Evolutionary conservation across 352 stramenopile genomes (phyloP).

Genomic region (Phytophthora palmivora): DNA sequence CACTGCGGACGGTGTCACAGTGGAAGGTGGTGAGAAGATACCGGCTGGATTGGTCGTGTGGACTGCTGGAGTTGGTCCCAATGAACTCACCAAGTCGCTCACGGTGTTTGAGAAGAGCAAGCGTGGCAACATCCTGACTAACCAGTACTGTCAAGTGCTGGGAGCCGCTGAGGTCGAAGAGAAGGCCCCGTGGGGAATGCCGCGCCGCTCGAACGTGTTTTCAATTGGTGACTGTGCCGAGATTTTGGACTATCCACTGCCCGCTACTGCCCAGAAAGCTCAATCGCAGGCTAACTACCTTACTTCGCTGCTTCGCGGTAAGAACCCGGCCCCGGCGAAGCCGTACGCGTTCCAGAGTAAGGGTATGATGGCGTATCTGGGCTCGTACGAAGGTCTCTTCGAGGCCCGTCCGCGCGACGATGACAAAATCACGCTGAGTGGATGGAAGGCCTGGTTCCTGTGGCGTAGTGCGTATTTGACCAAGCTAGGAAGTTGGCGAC

Average conservation of each 20-base stretch:
- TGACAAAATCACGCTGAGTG: constrained; percentile 72
- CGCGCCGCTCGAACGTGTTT: constrained; percentile 89
- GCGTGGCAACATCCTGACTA: constrained; percentile 83
- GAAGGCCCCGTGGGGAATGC: constrained; percentile 66
- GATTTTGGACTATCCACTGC: constrained; percentile 86
- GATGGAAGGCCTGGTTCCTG: constrained; percentile 91
- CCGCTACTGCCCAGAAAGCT: constrained; percentile 93
- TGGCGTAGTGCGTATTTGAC: constrained; percentile 97
- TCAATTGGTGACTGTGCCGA: constrained; percentile 96
- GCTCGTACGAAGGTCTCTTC: constrained; percentile 94
- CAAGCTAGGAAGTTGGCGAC: constrained; percentile 93
- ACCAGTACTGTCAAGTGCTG: too few relatives aligned
- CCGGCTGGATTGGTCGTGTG: constrained; percentile 75
- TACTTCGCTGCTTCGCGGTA: constrained; percentile 59
- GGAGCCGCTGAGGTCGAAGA: too few relatives aligned
- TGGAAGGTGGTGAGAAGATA: constrained; percentile 67
- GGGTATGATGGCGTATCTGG: constrained; percentile 95
- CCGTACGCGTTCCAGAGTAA: constrained; percentile 84
- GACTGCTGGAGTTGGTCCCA: constrained; percentile 80
- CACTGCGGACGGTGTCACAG: constrained; percentile 62
- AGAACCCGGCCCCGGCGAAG: constrained; percentile 52
- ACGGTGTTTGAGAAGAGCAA: constrained; percentile 80
- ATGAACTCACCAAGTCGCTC: constrained; percentile 82
- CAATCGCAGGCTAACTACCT: constrained; percentile 80
- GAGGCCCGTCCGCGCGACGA: constrained; percentile 62